Base-by-base conservation (phyloP, 257 asterid genomes). In the Fraxinus anomala region DNA sequence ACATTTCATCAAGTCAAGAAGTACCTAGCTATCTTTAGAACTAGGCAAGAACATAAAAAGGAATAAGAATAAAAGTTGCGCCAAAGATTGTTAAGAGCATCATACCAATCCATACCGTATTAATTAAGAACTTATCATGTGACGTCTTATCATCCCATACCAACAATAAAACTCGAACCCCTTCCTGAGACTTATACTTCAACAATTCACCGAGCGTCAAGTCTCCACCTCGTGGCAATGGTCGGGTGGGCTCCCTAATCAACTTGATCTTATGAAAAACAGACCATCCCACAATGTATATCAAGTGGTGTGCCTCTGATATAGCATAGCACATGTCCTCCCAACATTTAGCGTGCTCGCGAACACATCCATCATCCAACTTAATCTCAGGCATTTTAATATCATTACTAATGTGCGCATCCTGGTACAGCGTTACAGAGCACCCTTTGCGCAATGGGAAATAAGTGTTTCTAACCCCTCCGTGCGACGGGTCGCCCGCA, bases 111-210 rank as follows among this genome's bases (percentile, higher is more conserved):
- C 88, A 61, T 90, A 94, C 98, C 96, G 92, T 89, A 72, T 85
- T 91, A 56, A 94, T n/a, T 65, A 89, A 85, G 86, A 87, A 82
- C 76, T 83, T 89, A 77, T 87, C 84, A 26, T 92, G 98, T 3
- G 98, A 94, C 77, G 97, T 93, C 87, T 88, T 92, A 80, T 94
- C 99, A 85, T 94, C 99, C 99, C 99, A 94, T 80, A 89, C 86
- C 81, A 94, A 80, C 70, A 94, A 82, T 85, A 94, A 85, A 86
- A 94, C 97, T 56, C 99, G 88, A 78, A 94, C 97, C 65, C 99
- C 99, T 86, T 94, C 99, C 83, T 94, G 86, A 3, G 99, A 91
- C 79, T 94, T 94, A 76, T 91, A 92, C 92, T 94, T 94, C 80
- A 94, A 80, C 74, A 94, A 73, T 73, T 94, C 99, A 76, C 99